phyloP scores from a whole-genome alignment of 1,284 basidiomycete genomes.

The Ganoderma lucidum region DNA sequence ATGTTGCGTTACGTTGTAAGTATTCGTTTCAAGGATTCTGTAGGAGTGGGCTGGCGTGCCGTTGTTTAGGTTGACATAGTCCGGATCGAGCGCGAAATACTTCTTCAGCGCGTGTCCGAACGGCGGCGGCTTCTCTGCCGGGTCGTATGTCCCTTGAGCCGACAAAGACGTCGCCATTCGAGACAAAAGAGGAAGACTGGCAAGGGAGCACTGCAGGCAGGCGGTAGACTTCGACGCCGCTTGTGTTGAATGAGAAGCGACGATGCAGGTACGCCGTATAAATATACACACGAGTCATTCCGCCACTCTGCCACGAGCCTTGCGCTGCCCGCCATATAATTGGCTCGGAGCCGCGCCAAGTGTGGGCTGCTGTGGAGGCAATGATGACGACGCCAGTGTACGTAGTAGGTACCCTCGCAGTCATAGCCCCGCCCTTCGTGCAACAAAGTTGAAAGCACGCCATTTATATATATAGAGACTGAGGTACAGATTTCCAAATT shows the following conservation, averaged over 20 bases:
- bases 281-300: background rate
- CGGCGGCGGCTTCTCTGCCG: slow-evolving; percentile 44
- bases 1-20: background rate
- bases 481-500: background rate
- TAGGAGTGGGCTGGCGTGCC: slow-evolving; percentile 46
- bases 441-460: background rate
- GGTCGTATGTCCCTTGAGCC: slow-evolving; percentile 31
- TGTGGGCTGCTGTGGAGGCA: background rate
- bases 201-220: too few species aligned
- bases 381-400: background rate
- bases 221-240: too few species aligned
- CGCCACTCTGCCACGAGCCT: background rate
- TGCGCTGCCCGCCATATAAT: background rate
- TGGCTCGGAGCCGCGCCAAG: background rate
- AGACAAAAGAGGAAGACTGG: background rate
- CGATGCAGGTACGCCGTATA: background rate
- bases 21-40: background rate
- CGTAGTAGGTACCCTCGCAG: background rate
- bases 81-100: slow-evolving; percentile 64
- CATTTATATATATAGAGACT: background rate
- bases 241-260: background rate
- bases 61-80: slow-evolving; percentile 73
- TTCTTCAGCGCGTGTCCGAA: slow-evolving; percentile 69
- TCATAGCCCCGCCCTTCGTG: background rate
- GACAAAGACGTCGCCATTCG: background rate